Conservation (phyloP, 148 eudicot species). For the Chenopodium suecicum region DNA sequence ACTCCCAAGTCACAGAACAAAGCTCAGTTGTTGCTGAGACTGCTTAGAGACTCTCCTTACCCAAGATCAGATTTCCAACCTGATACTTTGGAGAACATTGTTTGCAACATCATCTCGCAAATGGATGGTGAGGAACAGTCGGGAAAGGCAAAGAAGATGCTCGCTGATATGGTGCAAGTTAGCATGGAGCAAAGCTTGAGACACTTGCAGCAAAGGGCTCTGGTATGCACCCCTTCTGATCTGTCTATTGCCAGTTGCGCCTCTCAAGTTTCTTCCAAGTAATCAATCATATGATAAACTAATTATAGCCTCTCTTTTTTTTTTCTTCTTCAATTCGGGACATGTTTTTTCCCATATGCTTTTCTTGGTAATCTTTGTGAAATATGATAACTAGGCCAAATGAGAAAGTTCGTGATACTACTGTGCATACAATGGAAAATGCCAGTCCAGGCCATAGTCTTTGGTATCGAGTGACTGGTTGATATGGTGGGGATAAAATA, state of each 20-base stretch:
- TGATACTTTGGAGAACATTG: constrained; percentile 81
- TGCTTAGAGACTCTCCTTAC: constrained; percentile 76
- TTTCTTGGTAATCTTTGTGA: constrained; percentile 8
- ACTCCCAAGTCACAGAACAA: constrained; percentile 66
- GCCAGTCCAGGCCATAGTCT: constrained; percentile 51
- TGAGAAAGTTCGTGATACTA: constrained; percentile 9
- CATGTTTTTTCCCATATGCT: background rate
- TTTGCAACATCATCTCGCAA: constrained; percentile 70
- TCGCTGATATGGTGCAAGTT: constrained; percentile 95
- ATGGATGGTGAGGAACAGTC: constrained; percentile 83
- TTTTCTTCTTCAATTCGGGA: background rate
- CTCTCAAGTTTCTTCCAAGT: constrained; percentile 60
- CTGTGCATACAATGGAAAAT: constrained; percentile 27
- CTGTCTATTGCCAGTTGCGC: constrained; percentile 46
- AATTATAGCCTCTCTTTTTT: background rate
- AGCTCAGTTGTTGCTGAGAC: constrained; percentile 65
- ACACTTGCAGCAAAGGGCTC: constrained; percentile 84
- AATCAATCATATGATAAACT: constrained; percentile 15
- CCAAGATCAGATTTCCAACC: constrained; percentile 70
- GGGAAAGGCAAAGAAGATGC: constrained; percentile 88
- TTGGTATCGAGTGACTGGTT: constrained; percentile 20
- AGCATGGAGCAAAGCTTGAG: constrained; percentile 98
- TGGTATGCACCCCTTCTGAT: constrained; percentile 70
- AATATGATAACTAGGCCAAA: constrained; percentile 1
- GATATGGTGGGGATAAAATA: constrained; percentile 9